Evolutionary conservation across 441 rosid species (phyloP).

Genomic region (Brassica hybrid): DNA sequence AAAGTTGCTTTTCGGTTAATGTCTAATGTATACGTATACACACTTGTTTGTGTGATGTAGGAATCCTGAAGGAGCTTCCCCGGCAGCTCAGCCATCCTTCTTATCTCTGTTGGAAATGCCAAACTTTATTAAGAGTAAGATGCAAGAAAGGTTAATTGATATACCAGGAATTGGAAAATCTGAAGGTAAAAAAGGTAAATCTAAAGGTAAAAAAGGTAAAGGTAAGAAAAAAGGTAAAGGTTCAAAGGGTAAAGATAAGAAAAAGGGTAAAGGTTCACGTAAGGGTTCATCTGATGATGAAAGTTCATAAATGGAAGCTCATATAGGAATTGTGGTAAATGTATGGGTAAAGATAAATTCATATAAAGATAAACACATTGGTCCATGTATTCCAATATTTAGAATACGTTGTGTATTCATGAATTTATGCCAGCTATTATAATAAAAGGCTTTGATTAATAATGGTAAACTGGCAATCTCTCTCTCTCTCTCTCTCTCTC

Average conservation of each 20-base stretch:
- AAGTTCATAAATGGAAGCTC: constrained; percentile 1
- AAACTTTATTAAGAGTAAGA: neutral
- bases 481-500: too few relatives aligned
- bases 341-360: neutral
- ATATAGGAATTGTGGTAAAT: neutral
- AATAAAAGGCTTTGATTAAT: too few relatives aligned
- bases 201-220: neutral
- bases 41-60: constrained; percentile 29
- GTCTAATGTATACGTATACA: constrained; percentile 3
- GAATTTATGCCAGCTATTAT: too few relatives aligned
- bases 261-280: neutral
- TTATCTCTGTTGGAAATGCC: neutral
- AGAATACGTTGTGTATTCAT: too few relatives aligned
- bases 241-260: too few relatives aligned
- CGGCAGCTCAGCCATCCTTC: neutral
- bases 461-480: too few relatives aligned
- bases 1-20: neutral
- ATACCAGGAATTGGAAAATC: neutral
- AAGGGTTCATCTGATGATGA: neutral
- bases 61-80: constrained; percentile 24
- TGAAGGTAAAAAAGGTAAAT: neutral
- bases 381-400: too few relatives aligned
- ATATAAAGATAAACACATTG: neutral
- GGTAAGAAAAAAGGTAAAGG: neutral
- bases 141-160: neutral